A percentile compares a stretch with the other conserved stretches of the same genome.
Evolutionary conservation across 1,284 basidiomycete genomes (phyloP).

Genomic region (Fomitiporia mediterranea): DNA sequence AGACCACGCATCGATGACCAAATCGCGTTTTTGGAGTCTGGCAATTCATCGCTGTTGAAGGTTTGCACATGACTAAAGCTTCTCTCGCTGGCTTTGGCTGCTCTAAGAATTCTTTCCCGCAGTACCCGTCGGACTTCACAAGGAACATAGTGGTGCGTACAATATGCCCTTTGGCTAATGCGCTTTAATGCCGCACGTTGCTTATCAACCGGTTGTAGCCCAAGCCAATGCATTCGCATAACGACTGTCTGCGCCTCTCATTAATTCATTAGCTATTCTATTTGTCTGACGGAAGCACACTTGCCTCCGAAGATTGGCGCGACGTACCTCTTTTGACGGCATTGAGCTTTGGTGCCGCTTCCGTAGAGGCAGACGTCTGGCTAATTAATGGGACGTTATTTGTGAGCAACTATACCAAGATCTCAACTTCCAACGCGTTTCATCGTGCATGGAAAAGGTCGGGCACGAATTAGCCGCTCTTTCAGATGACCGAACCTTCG

Average conservation of each 20-base stretch:
- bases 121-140: conserved; percentile 48
- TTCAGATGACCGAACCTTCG: conserved; percentile 33
- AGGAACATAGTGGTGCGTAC: conserved; percentile 37
- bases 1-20: conserved; percentile 34
- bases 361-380: conserved; percentile 54
- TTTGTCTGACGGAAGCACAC: neutral
- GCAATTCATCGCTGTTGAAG: conserved; percentile 38
- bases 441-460: conserved; percentile 33
- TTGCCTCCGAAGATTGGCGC: conserved; percentile 41
- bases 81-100: too few species aligned
- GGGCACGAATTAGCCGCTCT: conserved; percentile 42
- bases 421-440: neutral
- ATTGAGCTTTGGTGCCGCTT: conserved; percentile 45
- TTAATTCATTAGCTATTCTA: neutral
- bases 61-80: neutral
- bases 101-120: too few species aligned
- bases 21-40: conserved; percentile 37
- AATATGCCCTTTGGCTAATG: neutral
- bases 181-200: neutral
- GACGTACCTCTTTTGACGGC: conserved; percentile 48
- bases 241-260: conserved; percentile 40
- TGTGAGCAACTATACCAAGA: conserved; percentile 28
- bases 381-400: conserved; percentile 43
- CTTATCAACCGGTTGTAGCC: conserved; percentile 25
- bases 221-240: conserved; percentile 50